Conservation (phyloP, 2,329 filamentous ascomycete species). For the Calonectria montana region DNA sequence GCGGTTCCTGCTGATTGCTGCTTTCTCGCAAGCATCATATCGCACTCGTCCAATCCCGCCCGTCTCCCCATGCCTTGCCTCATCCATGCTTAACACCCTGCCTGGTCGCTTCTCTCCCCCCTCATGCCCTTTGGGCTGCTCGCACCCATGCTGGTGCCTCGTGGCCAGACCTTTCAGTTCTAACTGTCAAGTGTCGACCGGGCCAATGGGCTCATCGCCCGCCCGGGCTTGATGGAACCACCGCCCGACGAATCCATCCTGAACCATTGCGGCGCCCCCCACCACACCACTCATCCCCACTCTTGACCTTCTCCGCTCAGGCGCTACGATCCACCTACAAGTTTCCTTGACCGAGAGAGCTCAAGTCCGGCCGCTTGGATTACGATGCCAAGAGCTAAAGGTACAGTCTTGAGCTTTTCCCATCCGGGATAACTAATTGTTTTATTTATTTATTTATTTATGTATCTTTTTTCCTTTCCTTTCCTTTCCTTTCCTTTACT, state of each 20-base stretch:
- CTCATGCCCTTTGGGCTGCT: not conserved
- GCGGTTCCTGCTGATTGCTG: slow-evolving; percentile 14
- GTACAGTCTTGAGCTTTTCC: not conserved
- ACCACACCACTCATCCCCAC: slow-evolving; percentile 34
- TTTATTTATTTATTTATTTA: too few relatives aligned
- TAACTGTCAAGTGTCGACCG: slow-evolving; percentile 23
- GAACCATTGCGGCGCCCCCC: slow-evolving; percentile 26
- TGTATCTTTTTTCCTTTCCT: not conserved
- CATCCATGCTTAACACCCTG: slow-evolving; percentile 20
- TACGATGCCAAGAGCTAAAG: slow-evolving; percentile 17
- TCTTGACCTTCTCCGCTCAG: slow-evolving; percentile 8
- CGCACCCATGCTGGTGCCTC: slow-evolving; percentile 18
- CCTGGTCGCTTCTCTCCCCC: not conserved
- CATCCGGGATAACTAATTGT: not conserved
- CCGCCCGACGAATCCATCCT: slow-evolving; percentile 26
- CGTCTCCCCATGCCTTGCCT: not conserved
- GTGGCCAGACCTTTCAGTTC: slow-evolving; percentile 27
- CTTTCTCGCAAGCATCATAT: slow-evolving; percentile 3
- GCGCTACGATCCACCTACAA: slow-evolving; percentile 8
- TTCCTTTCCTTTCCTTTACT: not conserved
- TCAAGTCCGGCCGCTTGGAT: slow-evolving; percentile 13
- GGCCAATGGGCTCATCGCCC: slow-evolving; percentile 36
- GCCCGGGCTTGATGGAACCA: slow-evolving; percentile 36
- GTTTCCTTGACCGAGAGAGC: slow-evolving; percentile 11
- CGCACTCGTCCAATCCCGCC: slow-evolving; percentile 18